Percentiles rank a stretch among this genome's conserved stretches.
Conservation (phyloP, 2,329 filamentous ascomycete species). For the Alternaria triticina region DNA sequence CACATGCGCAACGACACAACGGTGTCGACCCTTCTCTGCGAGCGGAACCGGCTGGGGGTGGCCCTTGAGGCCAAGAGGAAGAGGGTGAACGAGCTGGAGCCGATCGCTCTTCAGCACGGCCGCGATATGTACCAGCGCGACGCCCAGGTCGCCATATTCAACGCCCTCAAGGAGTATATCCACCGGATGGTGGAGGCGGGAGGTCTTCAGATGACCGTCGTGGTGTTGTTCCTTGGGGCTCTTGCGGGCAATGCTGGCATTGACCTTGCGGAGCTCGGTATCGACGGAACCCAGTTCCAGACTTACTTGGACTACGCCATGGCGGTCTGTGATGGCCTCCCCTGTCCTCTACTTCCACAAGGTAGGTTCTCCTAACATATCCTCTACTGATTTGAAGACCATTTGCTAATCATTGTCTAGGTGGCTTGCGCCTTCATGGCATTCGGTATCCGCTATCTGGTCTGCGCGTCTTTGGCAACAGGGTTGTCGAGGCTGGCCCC, state of each 20-base stretch:
- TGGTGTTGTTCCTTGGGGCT: constrained; percentile 1
- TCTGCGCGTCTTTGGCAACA: neutral
- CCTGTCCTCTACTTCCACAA: constrained; percentile 3
- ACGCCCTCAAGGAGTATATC: neutral
- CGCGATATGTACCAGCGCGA: neutral
- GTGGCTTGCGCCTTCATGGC: constrained; percentile 1
- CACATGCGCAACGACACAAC: neutral
- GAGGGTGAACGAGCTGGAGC: neutral
- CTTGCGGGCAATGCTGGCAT: neutral
- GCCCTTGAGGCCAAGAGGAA: neutral
- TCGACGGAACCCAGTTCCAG: constrained; percentile 1
- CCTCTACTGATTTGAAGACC: neutral
- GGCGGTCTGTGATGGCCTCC: neutral
- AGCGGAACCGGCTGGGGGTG: neutral
- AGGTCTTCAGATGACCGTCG: neutral
- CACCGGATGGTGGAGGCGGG: neutral
- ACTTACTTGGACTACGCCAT: constrained; percentile 2
- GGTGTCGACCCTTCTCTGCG: neutral
- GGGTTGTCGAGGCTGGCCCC: neutral
- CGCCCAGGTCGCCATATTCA: neutral
- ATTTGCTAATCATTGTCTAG: neutral
- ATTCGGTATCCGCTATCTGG: constrained; percentile 6
- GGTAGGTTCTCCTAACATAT: neutral
- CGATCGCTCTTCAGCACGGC: neutral
- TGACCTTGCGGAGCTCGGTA: constrained; percentile 3